Evolutionary conservation across 306 rosid species (phyloP).

Genomic region (Mimosa pudica): DNA sequence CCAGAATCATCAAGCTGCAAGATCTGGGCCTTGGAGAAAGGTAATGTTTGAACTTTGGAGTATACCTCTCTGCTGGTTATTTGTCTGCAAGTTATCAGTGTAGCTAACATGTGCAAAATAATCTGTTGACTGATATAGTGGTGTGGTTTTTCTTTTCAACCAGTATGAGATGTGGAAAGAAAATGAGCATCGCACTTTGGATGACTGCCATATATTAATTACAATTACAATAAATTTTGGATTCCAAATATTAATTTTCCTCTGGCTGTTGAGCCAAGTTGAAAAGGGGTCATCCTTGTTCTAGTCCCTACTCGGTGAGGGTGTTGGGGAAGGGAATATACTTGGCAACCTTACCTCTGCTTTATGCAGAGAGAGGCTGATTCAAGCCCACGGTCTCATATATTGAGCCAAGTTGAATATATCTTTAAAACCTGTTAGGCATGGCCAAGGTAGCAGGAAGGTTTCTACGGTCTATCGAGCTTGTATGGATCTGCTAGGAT

Average conservation of each 20-base stretch:
- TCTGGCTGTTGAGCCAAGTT: slow-evolving; percentile 28
- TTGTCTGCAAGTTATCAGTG: slow-evolving; percentile 13
- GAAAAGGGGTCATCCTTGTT: neutral
- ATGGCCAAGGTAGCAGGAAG: slow-evolving; percentile 18
- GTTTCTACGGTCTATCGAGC: slow-evolving; percentile 10
- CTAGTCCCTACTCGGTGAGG: no score
- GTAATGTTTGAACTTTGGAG: slow-evolving; percentile 46
- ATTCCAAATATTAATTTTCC: slow-evolving; percentile 13
- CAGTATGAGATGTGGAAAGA: slow-evolving; percentile 18
- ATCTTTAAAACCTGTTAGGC: slow-evolving; percentile 29
- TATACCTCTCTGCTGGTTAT: slow-evolving; percentile 23
- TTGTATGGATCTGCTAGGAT: slow-evolving; percentile 4
- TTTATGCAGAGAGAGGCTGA: no score
- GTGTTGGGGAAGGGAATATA: no score
- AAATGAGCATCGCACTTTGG: slow-evolving; percentile 21
- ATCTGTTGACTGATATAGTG: slow-evolving; percentile 33
- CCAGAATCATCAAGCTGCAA: slow-evolving; percentile 65
- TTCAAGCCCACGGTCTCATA: no score
- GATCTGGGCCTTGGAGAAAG: slow-evolving; percentile 95
- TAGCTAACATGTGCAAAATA: slow-evolving; percentile 23
- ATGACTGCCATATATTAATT: slow-evolving; percentile 19
- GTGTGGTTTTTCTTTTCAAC: slow-evolving; percentile 23
- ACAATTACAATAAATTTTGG: slow-evolving; percentile 8
- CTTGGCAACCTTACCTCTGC: no score
- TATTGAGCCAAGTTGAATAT: slow-evolving; percentile 28